phyloP scores from a whole-genome alignment of 495 filamentous ascomycete species.

The Evansstolkia leycettana region DNA sequence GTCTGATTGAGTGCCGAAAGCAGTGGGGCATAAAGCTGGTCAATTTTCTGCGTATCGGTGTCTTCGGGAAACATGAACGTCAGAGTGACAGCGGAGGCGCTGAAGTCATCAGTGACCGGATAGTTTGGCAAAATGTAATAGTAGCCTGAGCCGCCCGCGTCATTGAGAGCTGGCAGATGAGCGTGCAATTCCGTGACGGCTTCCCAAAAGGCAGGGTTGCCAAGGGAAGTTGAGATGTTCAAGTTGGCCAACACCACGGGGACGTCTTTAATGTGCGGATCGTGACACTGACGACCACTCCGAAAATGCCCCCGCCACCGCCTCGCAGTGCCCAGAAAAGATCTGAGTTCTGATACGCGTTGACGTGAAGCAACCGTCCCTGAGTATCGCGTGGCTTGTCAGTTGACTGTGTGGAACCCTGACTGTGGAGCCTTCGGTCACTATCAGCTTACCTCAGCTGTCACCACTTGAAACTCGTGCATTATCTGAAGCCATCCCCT shows the following conservation, averaged over 20 bases:
- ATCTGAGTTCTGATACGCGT: constrained; percentile 33
- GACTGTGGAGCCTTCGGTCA: too few relatives aligned
- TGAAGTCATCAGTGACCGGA: constrained; percentile 2
- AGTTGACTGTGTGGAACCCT: too few relatives aligned
- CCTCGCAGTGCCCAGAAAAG: constrained; percentile 47
- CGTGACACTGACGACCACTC: constrained; percentile 36
- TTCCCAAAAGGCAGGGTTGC: constrained; percentile 18
- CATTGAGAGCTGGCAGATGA: constrained; percentile 18
- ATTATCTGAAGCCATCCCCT: constrained; percentile 27
- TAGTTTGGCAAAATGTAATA: constrained; percentile 19
- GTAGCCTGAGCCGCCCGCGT: constrained; percentile 23
- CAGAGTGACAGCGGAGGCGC: too few relatives aligned
- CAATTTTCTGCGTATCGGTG: too few relatives aligned
- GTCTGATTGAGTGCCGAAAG: too few relatives aligned
- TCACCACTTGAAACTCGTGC: constrained; percentile 22
- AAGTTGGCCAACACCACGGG: constrained; percentile 25
- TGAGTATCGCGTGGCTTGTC: too few relatives aligned
- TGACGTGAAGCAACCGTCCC: constrained; percentile 25
- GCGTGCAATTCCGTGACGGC: constrained; percentile 19
- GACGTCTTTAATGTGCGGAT: constrained; percentile 14
- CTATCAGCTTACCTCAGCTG: constrained; percentile 13
- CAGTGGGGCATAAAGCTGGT: too few relatives aligned
- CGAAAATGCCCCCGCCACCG: constrained; percentile 34
- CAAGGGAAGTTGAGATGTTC: constrained; percentile 14
- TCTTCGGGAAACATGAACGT: too few relatives aligned